Evolutionary conservation across 1,284 basidiomycete species (phyloP).

Genomic region (Cutaneotrichosporon cavernicola): DNA sequence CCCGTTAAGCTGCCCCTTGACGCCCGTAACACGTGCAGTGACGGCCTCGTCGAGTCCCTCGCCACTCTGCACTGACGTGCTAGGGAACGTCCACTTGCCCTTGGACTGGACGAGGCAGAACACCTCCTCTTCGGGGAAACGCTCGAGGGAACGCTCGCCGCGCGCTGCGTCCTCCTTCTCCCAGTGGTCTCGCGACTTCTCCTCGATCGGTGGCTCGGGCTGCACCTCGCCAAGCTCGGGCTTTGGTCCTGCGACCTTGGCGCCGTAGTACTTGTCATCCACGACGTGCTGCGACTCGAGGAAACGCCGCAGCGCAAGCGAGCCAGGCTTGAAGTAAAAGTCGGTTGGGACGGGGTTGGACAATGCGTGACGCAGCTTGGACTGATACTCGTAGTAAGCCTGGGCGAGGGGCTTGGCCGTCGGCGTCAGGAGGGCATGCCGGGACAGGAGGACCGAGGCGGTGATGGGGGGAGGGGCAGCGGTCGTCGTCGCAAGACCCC

Average conservation of each 20-base stretch:
- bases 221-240: slow-evolving; percentile 62
- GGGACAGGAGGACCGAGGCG: slow-evolving; percentile 70
- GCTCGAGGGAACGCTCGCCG: slow-evolving; percentile 72
- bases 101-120: slow-evolving; percentile 72
- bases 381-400: slow-evolving; percentile 83
- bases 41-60: slow-evolving; percentile 49
- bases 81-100: slow-evolving; percentile 73
- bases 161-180: slow-evolving; percentile 38
- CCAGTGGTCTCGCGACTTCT: slow-evolving; percentile 37
- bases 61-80: slow-evolving; percentile 29
- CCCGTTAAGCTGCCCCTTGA: slow-evolving; percentile 41
- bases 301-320: slow-evolving; percentile 79
- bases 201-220: slow-evolving; percentile 51
- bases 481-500: slow-evolving; percentile 29
- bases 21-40: slow-evolving; percentile 33
- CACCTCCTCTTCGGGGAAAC: slow-evolving; percentile 77
- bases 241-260: slow-evolving; percentile 57
- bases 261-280: slow-evolving; percentile 69
- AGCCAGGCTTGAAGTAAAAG: slow-evolving; percentile 95
- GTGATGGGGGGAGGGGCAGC: slow-evolving; percentile 37
- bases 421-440: slow-evolving; percentile 76
- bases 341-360: slow-evolving; percentile 84
- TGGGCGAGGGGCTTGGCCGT: slow-evolving; percentile 74
- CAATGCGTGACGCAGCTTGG: slow-evolving; percentile 75
- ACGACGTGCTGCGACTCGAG: slow-evolving; percentile 67